Evolutionary conservation across 2,329 filamentous ascomycete species (phyloP).

Genomic region (Ascochyta pisi): DNA sequence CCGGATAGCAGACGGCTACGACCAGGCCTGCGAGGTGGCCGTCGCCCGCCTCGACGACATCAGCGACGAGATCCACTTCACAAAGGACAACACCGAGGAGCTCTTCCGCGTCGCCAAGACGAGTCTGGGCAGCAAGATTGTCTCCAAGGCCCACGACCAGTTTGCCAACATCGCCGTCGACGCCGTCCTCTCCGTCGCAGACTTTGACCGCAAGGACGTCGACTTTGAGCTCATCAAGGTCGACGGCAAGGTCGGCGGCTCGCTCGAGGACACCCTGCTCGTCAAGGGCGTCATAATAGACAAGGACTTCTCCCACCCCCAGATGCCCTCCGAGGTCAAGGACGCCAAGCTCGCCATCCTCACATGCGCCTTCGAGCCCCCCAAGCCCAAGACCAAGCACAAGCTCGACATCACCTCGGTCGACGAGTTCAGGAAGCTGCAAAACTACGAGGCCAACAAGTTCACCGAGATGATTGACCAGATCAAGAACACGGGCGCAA

Average conservation of each 20-base stretch:
- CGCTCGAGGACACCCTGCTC: constrained; percentile 89
- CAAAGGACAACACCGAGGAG: constrained; percentile 79
- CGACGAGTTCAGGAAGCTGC: constrained; percentile 97
- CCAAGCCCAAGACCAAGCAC: constrained; percentile 99
- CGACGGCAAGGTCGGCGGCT: constrained; percentile 94
- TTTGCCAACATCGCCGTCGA: constrained; percentile 98
- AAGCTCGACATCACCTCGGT: constrained; percentile 97
- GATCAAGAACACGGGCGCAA: constrained; percentile 96
- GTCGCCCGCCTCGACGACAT: constrained; percentile 91
- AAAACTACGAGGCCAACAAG: constrained; percentile 94
- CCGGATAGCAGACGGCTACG: constrained; percentile 96
- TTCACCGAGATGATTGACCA: constrained; percentile 99
- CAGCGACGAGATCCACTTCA: constrained; percentile 88
- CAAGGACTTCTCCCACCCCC: constrained; percentile 99
- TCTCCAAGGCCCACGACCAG: constrained; percentile 97
- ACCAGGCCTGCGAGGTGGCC: constrained; percentile 96
- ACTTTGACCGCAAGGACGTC: constrained; percentile 94
- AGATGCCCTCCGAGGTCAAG: constrained; percentile 95
- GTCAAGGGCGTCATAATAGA: constrained; percentile 98
- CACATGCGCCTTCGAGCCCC: constrained; percentile 97
- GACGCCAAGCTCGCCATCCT: constrained; percentile 98
- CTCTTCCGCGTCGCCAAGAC: constrained; percentile 94
- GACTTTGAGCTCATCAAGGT: constrained; percentile 99
- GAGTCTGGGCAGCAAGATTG: constrained; percentile 97
- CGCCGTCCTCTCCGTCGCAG: constrained; percentile 93